Conservation (phyloP, 345 rosid species). For the Populus euphratica region DNA sequence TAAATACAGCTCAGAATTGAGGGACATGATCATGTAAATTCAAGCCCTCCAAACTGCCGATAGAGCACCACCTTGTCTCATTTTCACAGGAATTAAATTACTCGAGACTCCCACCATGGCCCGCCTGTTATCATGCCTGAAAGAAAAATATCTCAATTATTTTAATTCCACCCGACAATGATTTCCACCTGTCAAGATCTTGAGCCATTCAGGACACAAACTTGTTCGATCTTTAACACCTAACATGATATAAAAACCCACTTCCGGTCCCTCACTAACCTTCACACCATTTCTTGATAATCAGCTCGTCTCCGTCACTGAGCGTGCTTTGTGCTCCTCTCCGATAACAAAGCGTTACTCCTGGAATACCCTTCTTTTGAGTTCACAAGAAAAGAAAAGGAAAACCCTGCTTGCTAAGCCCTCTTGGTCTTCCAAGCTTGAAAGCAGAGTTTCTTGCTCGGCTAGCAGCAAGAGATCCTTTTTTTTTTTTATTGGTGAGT, state of each 20-base stretch:
- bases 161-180: neutral
- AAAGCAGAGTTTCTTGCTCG: neutral
- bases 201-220: neutral
- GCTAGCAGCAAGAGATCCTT: neutral
- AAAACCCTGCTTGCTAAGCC: neutral
- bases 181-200: conserved; percentile 24
- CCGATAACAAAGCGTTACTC: conserved; percentile 24
- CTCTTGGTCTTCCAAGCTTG: neutral
- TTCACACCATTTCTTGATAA: neutral
- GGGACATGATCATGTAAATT: too few relatives aligned
- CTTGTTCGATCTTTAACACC: conserved; percentile 19
- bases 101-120: neutral
- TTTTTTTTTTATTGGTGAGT: neutral
- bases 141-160: neutral
- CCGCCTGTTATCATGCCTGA: neutral
- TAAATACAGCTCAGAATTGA: too few relatives aligned
- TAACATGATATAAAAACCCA: conserved; percentile 9
- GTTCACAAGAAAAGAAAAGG: neutral
- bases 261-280: neutral
- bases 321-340: neutral
- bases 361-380: conserved; percentile 35
- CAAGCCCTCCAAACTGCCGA: neutral
- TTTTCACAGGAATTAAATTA: neutral
- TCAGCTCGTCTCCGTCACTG: neutral
- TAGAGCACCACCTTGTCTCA: neutral